Evolutionary conservation across 2,329 filamentous ascomycete genomes (phyloP), one percentile per base, ranked within the genome.

Genomic region (Ceratocystis cubensis): DNA sequence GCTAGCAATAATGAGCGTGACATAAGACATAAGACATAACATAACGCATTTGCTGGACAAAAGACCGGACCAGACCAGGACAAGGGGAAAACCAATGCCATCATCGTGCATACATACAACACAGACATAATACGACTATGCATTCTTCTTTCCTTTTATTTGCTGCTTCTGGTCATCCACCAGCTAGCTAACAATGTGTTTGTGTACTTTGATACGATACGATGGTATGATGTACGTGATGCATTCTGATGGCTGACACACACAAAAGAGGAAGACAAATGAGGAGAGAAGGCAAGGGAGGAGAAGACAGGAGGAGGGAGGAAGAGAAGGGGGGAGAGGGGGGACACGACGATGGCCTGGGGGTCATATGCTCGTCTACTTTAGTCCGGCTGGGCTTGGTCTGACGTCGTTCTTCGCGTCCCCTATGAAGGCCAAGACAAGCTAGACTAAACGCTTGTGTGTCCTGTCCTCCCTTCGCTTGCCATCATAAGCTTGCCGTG

Each of bases 371-470:
- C 37, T 41, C 10, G 37, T 15, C 50, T 28, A 20, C 20, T 25
- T 22, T 56, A 15, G 50, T 25, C 50, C 17, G 50, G 10, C 50
- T 25, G 22, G 8, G 10, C 53, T 13, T 30, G 53, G 53, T 57
- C 53, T 57, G 53, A 57, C 53, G 53, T 57, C 53, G 53, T 28
- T 57, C 53, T 6, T 33, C n/a, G 48, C 20, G 48, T 50, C 48
- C 48, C 7, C 37, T 13, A 41, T 41, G 37, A 15, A 41, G 37
- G 37, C 37, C 37, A 41, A 41, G 37, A 13, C 37, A 41, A 41
- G 13, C 37, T 37, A 37, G 8, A 37, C 33, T 37, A 37, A 37
- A 37, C 33, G 33, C 33, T 37, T 8, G 33, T 37, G 33, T 50
- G 48, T 41, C 37, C 37, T 41, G 37, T 41, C 37, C 37, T 41